These are phyloP conservation scores for Dichotomocladium elegans DNA, from an alignment of 371 early-diverging fungal genomes.

Conservation along the genomic window DNA sequence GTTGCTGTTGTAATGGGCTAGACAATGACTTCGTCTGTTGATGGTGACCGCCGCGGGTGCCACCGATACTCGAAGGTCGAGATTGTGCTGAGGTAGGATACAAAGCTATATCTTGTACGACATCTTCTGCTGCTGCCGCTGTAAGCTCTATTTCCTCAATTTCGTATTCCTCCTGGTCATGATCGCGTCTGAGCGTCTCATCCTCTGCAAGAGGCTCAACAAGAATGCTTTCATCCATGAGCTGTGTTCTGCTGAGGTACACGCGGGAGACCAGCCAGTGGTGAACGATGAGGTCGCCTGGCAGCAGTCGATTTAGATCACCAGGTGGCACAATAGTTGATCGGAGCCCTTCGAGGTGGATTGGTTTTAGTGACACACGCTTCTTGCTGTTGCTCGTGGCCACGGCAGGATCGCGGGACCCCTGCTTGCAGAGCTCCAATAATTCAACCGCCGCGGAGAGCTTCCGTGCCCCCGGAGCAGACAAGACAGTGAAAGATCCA, in stretches of 20 bases:
- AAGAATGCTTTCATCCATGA: conserved; percentile 60
- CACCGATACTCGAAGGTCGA: no score
- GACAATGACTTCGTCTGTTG: no score
- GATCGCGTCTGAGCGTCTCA: conserved; percentile 12
- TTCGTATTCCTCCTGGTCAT: conserved; percentile 7
- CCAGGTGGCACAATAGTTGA: conserved; percentile 34
- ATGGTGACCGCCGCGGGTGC: no score
- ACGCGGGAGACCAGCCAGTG: conserved; percentile 75
- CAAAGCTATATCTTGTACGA: conserved; percentile 2
- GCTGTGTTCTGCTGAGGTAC: conserved; percentile 57
- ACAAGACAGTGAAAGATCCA: conserved; percentile 28
- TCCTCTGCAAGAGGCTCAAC: conserved; percentile 51
- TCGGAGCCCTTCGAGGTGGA: conserved; percentile 32
- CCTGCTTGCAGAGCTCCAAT: conserved; percentile 11
- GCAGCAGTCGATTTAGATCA: conserved; percentile 52
- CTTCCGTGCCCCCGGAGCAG: conserved; percentile 36
- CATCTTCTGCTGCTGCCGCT: conserved; percentile 1
- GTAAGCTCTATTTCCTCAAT: neutral
- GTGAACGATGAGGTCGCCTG: conserved; percentile 49
- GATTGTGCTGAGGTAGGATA: no score
- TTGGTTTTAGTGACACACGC: conserved; percentile 12
- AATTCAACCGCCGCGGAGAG: conserved; percentile 6
- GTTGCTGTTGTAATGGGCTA: no score
- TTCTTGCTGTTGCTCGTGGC: neutral
- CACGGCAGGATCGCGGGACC: neutral